These are phyloP conservation scores for Polytolypa hystricis DNA, from an alignment of 2,329 filamentous ascomycete genomes.

Conservation along the genomic window DNA sequence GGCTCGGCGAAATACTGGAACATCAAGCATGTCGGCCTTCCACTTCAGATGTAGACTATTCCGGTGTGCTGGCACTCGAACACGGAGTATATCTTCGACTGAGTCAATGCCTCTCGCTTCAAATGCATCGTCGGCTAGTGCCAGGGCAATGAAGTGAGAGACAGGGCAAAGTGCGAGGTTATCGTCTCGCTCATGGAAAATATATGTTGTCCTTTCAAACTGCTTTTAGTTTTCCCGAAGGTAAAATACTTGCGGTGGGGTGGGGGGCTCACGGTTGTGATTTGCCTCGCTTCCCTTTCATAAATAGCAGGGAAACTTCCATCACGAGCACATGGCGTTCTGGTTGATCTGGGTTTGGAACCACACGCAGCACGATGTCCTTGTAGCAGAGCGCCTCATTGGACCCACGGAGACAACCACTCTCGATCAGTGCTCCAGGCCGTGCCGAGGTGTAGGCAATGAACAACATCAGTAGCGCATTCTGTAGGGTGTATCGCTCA, in stretches of 20 bases:
- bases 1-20: slow-evolving; percentile 2
- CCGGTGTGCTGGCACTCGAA: background rate
- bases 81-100: slow-evolving; percentile 3
- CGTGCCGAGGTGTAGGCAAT: slow-evolving; percentile 3
- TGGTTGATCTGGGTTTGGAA: slow-evolving; percentile 3
- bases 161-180: slow-evolving; percentile 1
- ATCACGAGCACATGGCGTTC: slow-evolving; percentile 3
- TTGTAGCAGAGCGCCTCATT: slow-evolving; percentile 5
- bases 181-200: slow-evolving; percentile 4
- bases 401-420: slow-evolving; percentile 1
- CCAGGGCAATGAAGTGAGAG: slow-evolving; percentile 4
- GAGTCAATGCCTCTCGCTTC: slow-evolving; percentile 2
- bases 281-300: slow-evolving; percentile 3
- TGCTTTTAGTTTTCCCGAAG: slow-evolving; percentile 1
- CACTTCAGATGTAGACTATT: slow-evolving; percentile 5
- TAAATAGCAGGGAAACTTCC: slow-evolving; percentile 4
- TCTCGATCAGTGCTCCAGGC: slow-evolving; percentile 1
- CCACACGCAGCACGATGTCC: slow-evolving; percentile 3
- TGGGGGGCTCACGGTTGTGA: slow-evolving; percentile 2
- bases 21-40: slow-evolving; percentile 4
- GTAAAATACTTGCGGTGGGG: slow-evolving; percentile 1
- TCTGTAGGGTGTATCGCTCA: slow-evolving; percentile 4
- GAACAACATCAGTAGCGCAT: slow-evolving; percentile 4
- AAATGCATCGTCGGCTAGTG: slow-evolving; percentile 5
- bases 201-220: slow-evolving; percentile 3